phyloP scores from a whole-genome alignment of 176 grass and related monocot genomes.

The Tillandsia fasciculata region DNA sequence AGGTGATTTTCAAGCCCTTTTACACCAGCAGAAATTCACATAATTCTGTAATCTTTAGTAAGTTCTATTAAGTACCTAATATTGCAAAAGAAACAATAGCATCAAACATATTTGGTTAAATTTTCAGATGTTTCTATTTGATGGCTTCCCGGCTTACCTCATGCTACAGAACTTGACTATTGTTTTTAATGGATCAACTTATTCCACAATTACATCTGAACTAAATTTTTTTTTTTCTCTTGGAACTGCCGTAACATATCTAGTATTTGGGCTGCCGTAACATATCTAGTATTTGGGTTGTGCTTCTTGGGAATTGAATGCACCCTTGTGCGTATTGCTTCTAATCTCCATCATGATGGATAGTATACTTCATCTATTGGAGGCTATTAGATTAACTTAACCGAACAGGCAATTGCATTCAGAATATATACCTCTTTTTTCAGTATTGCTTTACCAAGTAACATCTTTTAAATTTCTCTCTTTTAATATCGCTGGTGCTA shows the following conservation, averaged over 20 bases:
- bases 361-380: not conserved
- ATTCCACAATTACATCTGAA: too few species aligned
- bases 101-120: not conserved
- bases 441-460: not conserved
- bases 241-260: too few species aligned
- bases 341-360: too few species aligned
- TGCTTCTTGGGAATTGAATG: too few species aligned
- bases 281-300: too few species aligned
- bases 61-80: not conserved
- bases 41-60: not conserved
- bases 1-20: conserved; percentile 14
- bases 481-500: not conserved
- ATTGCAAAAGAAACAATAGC: not conserved
- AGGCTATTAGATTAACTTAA: not conserved
- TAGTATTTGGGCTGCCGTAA: too few species aligned
- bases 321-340: too few species aligned
- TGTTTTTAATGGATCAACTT: not conserved
- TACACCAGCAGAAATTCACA: not conserved
- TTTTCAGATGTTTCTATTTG: conserved; percentile 1
- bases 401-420: not conserved
- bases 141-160: not conserved
- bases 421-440: not conserved
- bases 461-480: not conserved
- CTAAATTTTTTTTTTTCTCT: too few species aligned
- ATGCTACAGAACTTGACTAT: not conserved